Conservation (phyloP, 805 yeast species). For the Teunomyces stri region DNA sequence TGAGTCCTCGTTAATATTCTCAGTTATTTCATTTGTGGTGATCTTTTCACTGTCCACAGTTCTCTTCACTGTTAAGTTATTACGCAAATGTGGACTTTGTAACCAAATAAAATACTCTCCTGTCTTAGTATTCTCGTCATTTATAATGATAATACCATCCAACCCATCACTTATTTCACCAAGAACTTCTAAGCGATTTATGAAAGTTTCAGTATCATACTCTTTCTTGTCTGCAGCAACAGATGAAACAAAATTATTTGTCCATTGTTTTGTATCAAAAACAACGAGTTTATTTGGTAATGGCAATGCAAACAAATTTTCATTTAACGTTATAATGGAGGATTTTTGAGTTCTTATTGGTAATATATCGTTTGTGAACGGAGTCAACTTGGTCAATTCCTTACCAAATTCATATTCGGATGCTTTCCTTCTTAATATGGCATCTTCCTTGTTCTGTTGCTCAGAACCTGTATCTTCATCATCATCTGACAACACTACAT, state of each 20-base stretch:
- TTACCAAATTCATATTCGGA: not conserved
- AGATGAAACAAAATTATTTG: not conserved
- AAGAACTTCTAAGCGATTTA: not conserved
- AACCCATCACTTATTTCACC: not conserved
- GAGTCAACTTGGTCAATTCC: not conserved
- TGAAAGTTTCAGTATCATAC: not conserved
- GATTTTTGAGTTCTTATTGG: not conserved
- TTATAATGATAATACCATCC: slow-evolving; percentile 14
- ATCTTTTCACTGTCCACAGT: not conserved
- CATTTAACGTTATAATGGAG: not conserved
- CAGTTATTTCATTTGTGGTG: not conserved
- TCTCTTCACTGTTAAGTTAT: slow-evolving; percentile 1
- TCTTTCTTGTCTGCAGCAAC: not conserved
- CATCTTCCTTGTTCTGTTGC: slow-evolving; percentile 1
- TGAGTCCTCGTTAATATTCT: too few species aligned
- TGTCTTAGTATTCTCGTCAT: slow-evolving; percentile 25
- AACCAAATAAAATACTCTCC: slow-evolving; percentile 25
- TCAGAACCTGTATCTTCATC: slow-evolving; percentile 4
- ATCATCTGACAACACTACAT: slow-evolving; percentile 15
- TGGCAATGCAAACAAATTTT: not conserved
- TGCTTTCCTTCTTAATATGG: not conserved
- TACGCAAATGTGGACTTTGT: not conserved
- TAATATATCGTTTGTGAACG: slow-evolving; percentile 1
- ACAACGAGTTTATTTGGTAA: not conserved
- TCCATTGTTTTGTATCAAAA: not conserved